phyloP scores from a whole-genome alignment of 352 stramenopile species.

The Vaucheria bursata region DNA sequence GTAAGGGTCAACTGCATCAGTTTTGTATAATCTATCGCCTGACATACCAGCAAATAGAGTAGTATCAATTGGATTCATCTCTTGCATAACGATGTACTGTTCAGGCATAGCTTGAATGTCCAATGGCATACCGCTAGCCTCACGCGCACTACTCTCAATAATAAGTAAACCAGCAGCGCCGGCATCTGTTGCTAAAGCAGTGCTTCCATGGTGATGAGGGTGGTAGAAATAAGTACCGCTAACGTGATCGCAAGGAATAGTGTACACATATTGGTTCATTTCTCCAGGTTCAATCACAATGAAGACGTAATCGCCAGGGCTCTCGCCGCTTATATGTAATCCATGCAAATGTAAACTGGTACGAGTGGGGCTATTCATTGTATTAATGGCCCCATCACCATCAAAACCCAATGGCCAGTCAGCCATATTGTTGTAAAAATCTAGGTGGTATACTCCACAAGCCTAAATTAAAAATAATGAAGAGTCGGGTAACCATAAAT shows the following conservation, averaged over 20 bases:
- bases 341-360: conserved; percentile 42
- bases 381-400: conserved; percentile 40
- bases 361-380: conserved; percentile 23
- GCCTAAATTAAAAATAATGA: too few species aligned
- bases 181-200: conserved; percentile 25
- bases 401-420: too few species aligned
- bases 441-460: too few species aligned
- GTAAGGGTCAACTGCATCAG: neutral
- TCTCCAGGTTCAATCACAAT: neutral
- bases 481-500: too few species aligned
- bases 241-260: conserved; percentile 34
- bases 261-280: conserved; percentile 16
- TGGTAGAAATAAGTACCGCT: conserved; percentile 43
- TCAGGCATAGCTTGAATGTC: conserved; percentile 31
- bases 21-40: neutral
- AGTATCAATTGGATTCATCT: neutral
- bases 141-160: conserved; percentile 16
- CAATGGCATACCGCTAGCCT: neutral
- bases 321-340: conserved; percentile 37
- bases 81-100: conserved; percentile 14
- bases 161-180: conserved; percentile 31
- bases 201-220: conserved; percentile 33
- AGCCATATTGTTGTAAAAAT: too few species aligned
- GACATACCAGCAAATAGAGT: neutral
- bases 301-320: conserved; percentile 14